Base-by-base conservation (phyloP, 805 yeast genomes). In the Wickerhamomyces chambardii region DNA sequence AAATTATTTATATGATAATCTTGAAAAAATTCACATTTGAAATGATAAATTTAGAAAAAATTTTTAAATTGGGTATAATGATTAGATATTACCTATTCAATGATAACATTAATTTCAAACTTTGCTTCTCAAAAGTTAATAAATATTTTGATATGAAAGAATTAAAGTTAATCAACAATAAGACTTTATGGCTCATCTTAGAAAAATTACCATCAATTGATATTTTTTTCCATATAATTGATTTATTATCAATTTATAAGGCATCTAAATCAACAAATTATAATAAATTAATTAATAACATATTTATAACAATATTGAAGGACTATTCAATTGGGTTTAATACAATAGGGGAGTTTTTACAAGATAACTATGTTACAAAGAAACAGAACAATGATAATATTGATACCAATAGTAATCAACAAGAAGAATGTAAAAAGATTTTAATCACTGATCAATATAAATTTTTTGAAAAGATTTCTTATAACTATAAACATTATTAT, bases 261-360 rank as follows among this genome's bases (percentile, higher is more conserved):
- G 47, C 24, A 8, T 21, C 24, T 8, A 21, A 21, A 21, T 21
- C 24, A 8, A 21, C 24, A 21, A 21, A 21, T 21, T 21, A 64
- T 37, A 66, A 69, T 46, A 68, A 64, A 42, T 45, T 64, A 3
- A 41, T 65, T 16, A 51, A 61, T 19, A 56, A 75, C 0, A 47
- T 68, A 15, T 43, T 63, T 5, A 36, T 68, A 26, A 63, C 65
- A 17, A 53, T 72, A 4, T 44, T 71, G 21, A 51, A 66, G 30
- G 67, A 72, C 40, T 65, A 69, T 47, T 78, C 73, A 50, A 70
- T 65, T 50, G 78, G 78, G 2, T 73, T 62, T 40, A 53, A 51
- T 31, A 58, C 56, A 36, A 42, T 64, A 35, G 48, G 49, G 15
- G 47, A 51, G 9, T 42, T 64, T 21, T 7, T 21, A 8, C 24